Base-by-base conservation (phyloP, 768 basidiomycete species). In the Pholiota microspora region DNA sequence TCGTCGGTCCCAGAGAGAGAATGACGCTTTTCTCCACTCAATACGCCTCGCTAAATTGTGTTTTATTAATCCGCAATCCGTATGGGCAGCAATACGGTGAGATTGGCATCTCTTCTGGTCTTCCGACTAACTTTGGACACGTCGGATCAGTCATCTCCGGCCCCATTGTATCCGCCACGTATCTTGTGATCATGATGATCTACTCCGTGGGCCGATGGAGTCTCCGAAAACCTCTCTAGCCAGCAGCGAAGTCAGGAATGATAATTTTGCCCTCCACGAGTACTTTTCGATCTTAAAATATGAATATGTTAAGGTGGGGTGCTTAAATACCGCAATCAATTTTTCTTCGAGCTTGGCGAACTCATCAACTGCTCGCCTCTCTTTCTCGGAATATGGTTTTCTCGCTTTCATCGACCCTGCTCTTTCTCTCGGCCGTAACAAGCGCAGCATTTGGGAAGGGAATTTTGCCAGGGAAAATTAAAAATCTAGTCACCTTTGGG, bases 401-500 rank as follows among this genome's bases (percentile, higher is more conserved):
- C 45, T 32, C 32, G 10, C 34, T 44, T 12, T 35, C 16, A 6
- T 9, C 38, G 10, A 18, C 45, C 4, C 34, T 59, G n/a, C 32
- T 53, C 24, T 13, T 56, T 32, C 45, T 57, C 8, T 53, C 48
- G 7, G n/a, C 32, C 45, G 34, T n/a, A 23, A 24, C 49, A 42
- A 24, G 50, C 29, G 6, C 49, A 9, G 45, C 47, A 18, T 25
- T 53, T 8, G 61, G 54, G 9, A 49, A 51, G 31, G 59, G 58
- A 40, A 46, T 70, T 23, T 42, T 44, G 31, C 63, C 62, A 25
- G 61, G 59, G 24, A 81, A 83, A 57, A 84, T 88, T 54, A 82
- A 81, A 64, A 78, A 80, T 54, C 73, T 87, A 12, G 85, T 84
- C 50, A 85, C 84, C 0, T 88, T 88, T 53, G 85, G 86, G 3